Conservation (phyloP, 148 eudicot species). For the Cornus florida region DNA sequence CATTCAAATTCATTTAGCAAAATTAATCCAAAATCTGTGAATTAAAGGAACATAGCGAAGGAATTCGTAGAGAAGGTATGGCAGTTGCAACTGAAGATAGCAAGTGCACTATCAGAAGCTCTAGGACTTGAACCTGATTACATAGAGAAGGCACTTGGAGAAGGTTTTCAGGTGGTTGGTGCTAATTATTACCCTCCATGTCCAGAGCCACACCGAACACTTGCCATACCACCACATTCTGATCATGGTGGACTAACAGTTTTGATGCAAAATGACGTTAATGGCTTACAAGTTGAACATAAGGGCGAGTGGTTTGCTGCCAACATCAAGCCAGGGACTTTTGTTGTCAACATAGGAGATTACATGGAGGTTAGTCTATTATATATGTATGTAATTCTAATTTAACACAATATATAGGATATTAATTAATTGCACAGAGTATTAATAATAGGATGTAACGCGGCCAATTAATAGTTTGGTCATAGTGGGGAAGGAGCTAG, state of each 20-base stretch:
- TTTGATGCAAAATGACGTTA: constrained; percentile 17
- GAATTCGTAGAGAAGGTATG: constrained; percentile 16
- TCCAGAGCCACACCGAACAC: constrained; percentile 12
- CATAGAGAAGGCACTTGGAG: constrained; percentile 16
- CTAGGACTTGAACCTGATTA: constrained; percentile 16
- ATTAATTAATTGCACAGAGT: too few species aligned
- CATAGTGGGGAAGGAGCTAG: too few species aligned
- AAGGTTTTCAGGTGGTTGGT: constrained; percentile 13
- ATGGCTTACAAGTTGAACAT: constrained; percentile 22
- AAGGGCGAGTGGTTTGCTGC: constrained; percentile 10
- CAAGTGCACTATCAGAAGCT: constrained; percentile 17
- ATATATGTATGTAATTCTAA: too few species aligned
- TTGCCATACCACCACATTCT: constrained; percentile 5
- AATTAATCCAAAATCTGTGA: background rate
- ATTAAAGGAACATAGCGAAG: constrained; percentile 10
- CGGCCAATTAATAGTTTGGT: too few species aligned
- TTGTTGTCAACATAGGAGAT: constrained; percentile 24
- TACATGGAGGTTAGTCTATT: constrained; percentile 15
- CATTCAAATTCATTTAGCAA: too few species aligned
- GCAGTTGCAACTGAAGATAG: constrained; percentile 13
- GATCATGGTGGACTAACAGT: constrained; percentile 27
- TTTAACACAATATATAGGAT: too few species aligned
- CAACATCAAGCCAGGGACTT: constrained; percentile 10
- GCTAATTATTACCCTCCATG: constrained; percentile 19
- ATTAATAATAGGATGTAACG: too few species aligned